A percentile compares a stretch with the other conserved stretches of the same genome.
Conservation (phyloP, 371 early-diverging fungal genomes). For the Rhizomucor miehei region DNA sequence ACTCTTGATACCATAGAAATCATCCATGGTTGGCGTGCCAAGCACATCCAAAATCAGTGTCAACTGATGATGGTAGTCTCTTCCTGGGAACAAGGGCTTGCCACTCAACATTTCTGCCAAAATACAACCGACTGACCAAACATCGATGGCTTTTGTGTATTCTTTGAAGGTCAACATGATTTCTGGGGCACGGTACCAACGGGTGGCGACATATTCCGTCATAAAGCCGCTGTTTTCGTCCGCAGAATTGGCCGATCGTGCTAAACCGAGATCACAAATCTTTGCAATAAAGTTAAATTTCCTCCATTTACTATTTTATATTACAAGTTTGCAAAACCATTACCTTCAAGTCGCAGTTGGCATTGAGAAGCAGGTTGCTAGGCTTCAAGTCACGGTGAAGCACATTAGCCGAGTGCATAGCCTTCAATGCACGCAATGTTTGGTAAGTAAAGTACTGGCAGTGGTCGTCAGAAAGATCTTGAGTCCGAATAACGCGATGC, state of each 20-base stretch:
- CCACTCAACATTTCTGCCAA: constrained; percentile 95
- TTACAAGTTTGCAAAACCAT: constrained; percentile 5
- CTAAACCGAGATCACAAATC: constrained; percentile 95
- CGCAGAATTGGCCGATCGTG: constrained; percentile 85
- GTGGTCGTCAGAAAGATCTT: constrained; percentile 95
- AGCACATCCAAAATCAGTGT: constrained; percentile 95
- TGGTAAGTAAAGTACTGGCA: constrained; percentile 99
- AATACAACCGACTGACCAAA: constrained; percentile 98
- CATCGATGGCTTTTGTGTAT: constrained; percentile 96
- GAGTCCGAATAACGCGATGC: constrained; percentile 97
- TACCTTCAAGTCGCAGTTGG: constrained; percentile 95
- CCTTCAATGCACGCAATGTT: constrained; percentile 93
- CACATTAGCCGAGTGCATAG: constrained; percentile 97
- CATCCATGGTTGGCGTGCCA: constrained; percentile 95
- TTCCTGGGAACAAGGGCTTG: constrained; percentile 87
- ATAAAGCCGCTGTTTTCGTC: constrained; percentile 90
- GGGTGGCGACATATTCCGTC: constrained; percentile 97
- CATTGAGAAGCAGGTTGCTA: constrained; percentile 93
- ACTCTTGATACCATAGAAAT: constrained; percentile 79
- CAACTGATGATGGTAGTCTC: constrained; percentile 95
- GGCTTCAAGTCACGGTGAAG: constrained; percentile 98
- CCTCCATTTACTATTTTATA: not conserved
- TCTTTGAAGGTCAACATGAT: constrained; percentile 94
- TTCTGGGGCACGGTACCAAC: constrained; percentile 99
- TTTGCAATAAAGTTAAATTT: constrained; percentile 15